These are phyloP conservation scores for Artemisia annua DNA, from an alignment of 129 eudicot species.

Conservation along the genomic window DNA sequence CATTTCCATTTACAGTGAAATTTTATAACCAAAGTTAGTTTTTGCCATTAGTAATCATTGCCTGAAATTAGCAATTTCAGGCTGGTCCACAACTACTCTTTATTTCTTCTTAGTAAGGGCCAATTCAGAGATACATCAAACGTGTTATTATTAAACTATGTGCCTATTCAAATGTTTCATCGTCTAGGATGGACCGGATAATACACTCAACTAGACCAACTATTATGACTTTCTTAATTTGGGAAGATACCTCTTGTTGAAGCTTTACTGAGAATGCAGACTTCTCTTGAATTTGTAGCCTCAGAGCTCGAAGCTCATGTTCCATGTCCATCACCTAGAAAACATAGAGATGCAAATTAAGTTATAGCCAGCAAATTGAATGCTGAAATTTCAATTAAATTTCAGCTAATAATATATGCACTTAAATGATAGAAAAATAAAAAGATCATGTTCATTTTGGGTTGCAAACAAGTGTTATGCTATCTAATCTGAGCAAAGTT, in stretches of 20 bases:
- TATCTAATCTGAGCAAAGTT: too few relatives aligned
- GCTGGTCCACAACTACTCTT: constrained; percentile 1
- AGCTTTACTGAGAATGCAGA: constrained; percentile 74
- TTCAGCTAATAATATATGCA: too few relatives aligned
- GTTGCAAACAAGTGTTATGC: too few relatives aligned
- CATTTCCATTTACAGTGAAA: background rate
- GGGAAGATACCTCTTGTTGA: constrained; percentile 73
- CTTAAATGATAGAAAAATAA: too few relatives aligned
- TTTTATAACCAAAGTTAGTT: background rate
- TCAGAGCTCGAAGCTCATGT: constrained; percentile 85
- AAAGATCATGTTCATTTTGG: too few relatives aligned
- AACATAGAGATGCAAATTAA: constrained; percentile 10
- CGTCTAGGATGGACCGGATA: background rate
- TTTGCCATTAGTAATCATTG: background rate
- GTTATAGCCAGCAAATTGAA: background rate
- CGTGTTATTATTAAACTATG: constrained; percentile 7
- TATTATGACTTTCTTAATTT: background rate
- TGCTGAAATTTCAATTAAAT: background rate
- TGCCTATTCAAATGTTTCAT: constrained; percentile 16
- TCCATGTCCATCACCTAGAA: constrained; percentile 94
- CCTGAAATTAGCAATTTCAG: constrained; percentile 1
- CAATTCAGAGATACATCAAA: constrained; percentile 9
- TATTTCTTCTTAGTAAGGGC: background rate
- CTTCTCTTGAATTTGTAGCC: constrained; percentile 83
- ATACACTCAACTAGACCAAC: background rate